Conservation (phyloP, 208 protist genomes). For the Wallacemonas rigidus region DNA sequence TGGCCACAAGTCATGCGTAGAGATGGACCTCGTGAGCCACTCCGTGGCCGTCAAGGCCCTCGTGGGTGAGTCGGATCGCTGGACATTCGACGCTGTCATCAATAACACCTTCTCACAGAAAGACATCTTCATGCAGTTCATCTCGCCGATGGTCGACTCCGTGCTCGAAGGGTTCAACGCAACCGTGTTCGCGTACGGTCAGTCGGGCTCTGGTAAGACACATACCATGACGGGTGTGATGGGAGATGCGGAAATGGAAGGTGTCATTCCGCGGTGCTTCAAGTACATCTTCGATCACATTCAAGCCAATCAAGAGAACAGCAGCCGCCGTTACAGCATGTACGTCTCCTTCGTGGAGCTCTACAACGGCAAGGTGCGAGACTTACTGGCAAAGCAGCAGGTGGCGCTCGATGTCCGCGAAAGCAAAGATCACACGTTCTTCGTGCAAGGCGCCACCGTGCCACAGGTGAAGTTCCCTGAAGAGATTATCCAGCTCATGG, state of each 20-base stretch:
- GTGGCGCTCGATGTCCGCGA: constrained; percentile 81
- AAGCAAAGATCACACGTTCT: constrained; percentile 86
- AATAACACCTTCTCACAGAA: constrained; percentile 88
- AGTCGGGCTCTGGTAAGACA: constrained; percentile 95
- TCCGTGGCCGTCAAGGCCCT: constrained; percentile 67
- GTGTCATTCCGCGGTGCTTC: constrained; percentile 82
- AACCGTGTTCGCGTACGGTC: constrained; percentile 96
- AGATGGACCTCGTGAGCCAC: constrained; percentile 72
- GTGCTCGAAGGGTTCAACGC: constrained; percentile 91
- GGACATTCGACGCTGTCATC: constrained; percentile 91
- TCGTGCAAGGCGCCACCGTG: constrained; percentile 72
- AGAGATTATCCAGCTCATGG: constrained; percentile 78
- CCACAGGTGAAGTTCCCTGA: constrained; percentile 77
- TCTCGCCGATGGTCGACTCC: constrained; percentile 83
- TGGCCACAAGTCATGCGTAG: constrained; percentile 79
- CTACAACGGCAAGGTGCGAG: constrained; percentile 90
- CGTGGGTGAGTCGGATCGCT: constrained; percentile 70
- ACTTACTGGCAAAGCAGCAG: constrained; percentile 87
- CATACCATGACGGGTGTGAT: constrained; percentile 92
- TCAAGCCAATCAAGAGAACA: constrained; percentile 40
- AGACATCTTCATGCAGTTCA: constrained; percentile 89
- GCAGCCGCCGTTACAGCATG: constrained; percentile 55
- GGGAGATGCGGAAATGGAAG: constrained; percentile 57
- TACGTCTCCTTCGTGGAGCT: constrained; percentile 87
- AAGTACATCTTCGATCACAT: constrained; percentile 79